Percentiles rank a stretch among this genome's conserved stretches.
These are phyloP conservation scores for Aristolochia contorta DNA, from an alignment of 164 flowering plant species.

Conservation along the genomic window DNA sequence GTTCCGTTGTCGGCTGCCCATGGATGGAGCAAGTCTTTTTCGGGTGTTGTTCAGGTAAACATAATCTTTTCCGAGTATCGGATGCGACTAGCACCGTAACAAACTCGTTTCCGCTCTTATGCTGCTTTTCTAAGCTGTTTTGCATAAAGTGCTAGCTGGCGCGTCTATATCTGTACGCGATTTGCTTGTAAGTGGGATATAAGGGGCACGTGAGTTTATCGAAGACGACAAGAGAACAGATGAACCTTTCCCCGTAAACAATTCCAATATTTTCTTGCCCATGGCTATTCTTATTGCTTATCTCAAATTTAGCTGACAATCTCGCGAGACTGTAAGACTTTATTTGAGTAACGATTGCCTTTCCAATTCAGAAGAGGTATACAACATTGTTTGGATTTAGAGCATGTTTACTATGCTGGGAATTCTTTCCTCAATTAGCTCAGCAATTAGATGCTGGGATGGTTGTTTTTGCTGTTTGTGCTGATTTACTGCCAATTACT, in stretches of 20 bases:
- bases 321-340: not conserved
- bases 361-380: too few species aligned
- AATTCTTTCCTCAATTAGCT: not conserved
- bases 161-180: not conserved
- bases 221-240: too few species aligned
- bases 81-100: too few species aligned
- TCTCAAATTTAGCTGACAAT: not conserved
- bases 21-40: slow-evolving; percentile 81
- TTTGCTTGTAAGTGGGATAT: too few species aligned
- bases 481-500: slow-evolving; percentile 18
- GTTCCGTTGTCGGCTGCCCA: slow-evolving; percentile 68
- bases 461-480: not conserved
- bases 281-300: not conserved
- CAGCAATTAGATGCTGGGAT: not conserved
- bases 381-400: not conserved
- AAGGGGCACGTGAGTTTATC: too few species aligned
- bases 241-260: too few species aligned
- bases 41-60: slow-evolving; percentile 88
- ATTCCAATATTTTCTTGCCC: not conserved
- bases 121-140: not conserved
- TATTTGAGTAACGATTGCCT: too few species aligned
- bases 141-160: not conserved
- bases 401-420: not conserved
- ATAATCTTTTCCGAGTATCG: too few species aligned
- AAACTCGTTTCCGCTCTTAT: not conserved